These are phyloP conservation scores for Dichomitus squalens DNA, from an alignment of 1,284 basidiomycete species.

Conservation along the genomic window DNA sequence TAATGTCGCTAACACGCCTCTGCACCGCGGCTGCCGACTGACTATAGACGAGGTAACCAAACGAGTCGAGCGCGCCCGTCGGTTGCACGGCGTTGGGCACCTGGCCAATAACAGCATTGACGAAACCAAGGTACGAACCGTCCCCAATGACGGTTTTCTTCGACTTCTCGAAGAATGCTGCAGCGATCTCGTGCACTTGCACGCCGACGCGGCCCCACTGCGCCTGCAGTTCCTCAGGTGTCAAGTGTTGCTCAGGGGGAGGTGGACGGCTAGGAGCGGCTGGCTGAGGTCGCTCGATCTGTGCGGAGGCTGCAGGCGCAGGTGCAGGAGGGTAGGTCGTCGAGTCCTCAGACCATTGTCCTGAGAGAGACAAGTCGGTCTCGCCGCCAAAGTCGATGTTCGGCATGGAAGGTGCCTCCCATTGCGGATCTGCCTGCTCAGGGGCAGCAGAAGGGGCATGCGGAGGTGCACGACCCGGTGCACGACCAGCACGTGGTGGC, in stretches of 20 bases:
- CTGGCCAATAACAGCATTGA: slow-evolving; percentile 62
- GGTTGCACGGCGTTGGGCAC: slow-evolving; percentile 54
- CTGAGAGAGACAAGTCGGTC: slow-evolving; percentile 42
- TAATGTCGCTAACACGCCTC: slow-evolving; percentile 75
- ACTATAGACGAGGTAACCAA: slow-evolving; percentile 76
- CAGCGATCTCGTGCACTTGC: slow-evolving; percentile 71
- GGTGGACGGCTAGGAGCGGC: slow-evolving; percentile 12
- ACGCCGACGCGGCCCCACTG: slow-evolving; percentile 78
- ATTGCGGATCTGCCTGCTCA: slow-evolving; percentile 19
- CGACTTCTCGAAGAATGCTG: slow-evolving; percentile 69
- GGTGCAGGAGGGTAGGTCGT: slow-evolving; percentile 37
- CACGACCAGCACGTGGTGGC: slow-evolving; percentile 42
- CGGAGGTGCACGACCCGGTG: slow-evolving; percentile 37
- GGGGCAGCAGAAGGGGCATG: slow-evolving; percentile 35
- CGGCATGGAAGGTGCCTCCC: slow-evolving; percentile 32
- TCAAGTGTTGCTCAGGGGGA: slow-evolving; percentile 38
- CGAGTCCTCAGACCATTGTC: slow-evolving; percentile 50
- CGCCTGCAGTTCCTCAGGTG: slow-evolving; percentile 65
- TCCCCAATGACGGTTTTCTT: slow-evolving; percentile 80
- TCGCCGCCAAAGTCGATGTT: slow-evolving; percentile 40
- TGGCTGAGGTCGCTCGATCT: slow-evolving; percentile 4
- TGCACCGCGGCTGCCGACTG: slow-evolving; percentile 72
- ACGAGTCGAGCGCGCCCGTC: slow-evolving; percentile 41
- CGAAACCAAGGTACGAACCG: slow-evolving; percentile 80
- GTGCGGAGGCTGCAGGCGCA: slow-evolving; percentile 1